Evolutionary conservation across 73 alveolate genomes (phyloP).

Genomic region (Stentor roeselii): DNA sequence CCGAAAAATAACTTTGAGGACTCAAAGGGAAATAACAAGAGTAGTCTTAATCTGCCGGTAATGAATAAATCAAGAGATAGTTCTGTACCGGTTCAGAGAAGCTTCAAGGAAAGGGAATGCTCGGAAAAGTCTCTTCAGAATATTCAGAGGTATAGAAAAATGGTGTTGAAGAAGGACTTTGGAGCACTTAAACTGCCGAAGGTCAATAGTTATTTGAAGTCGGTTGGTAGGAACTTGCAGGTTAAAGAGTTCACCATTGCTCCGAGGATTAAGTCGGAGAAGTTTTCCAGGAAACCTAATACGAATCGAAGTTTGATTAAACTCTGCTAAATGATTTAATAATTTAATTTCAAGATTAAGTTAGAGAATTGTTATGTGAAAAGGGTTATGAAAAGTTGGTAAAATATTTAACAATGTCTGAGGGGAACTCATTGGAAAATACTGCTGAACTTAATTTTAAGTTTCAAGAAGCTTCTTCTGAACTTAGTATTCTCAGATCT

Average conservation of each 20-base stretch:
- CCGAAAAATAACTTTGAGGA: background rate
- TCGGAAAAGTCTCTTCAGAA: background rate
- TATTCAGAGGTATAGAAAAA: background rate
- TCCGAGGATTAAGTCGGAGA: constrained; percentile 10
- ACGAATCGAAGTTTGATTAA: background rate
- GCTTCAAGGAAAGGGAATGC: background rate
- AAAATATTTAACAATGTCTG: background rate
- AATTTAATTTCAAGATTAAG: too few relatives aligned
- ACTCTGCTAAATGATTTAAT: background rate
- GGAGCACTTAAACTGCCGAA: background rate
- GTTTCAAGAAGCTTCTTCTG: background rate
- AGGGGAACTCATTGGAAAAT: background rate
- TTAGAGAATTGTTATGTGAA: too few relatives aligned
- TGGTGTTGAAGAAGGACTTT: background rate
- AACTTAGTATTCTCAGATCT: background rate
- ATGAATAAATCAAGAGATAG: background rate
- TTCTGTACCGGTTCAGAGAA: background rate
- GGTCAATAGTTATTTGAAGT: background rate
- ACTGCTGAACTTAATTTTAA: background rate
- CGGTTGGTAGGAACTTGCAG: background rate
- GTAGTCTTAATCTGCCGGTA: background rate
- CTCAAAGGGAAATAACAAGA: background rate
- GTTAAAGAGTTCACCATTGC: background rate
- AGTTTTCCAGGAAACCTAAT: background rate
- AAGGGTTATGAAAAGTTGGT: background rate